phyloP scores from a whole-genome alignment of 768 basidiomycete species.

The Leccinum truebloodii region DNA sequence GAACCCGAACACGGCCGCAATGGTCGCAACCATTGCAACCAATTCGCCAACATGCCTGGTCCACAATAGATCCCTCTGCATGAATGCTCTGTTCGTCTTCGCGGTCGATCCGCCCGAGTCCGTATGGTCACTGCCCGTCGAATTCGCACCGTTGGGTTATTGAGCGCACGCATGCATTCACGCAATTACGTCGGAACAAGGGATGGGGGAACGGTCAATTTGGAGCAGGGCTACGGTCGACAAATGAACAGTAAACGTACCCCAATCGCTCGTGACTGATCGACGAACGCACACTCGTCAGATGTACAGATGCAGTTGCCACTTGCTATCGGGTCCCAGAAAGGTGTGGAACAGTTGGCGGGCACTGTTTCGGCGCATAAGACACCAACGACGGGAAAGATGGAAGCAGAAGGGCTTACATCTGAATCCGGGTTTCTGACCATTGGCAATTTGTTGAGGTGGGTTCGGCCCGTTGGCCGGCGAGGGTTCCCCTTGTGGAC shows the following conservation, averaged over 20 bases:
- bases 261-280: slow-evolving; percentile 64
- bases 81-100: slow-evolving; percentile 46
- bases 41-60: neutral
- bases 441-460: slow-evolving; percentile 45
- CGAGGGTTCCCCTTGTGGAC: slow-evolving; percentile 56
- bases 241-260: slow-evolving; percentile 36
- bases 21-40: neutral
- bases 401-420: slow-evolving; percentile 40
- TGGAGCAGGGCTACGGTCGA: neutral
- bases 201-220: neutral
- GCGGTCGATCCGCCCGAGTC: slow-evolving; percentile 28
- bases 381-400: slow-evolving; percentile 7
- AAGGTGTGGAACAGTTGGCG: slow-evolving; percentile 71
- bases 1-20: neutral
- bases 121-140: slow-evolving; percentile 48
- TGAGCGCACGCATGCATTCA: neutral
- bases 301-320: slow-evolving; percentile 65
- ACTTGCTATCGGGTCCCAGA: slow-evolving; percentile 71
- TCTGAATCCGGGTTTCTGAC: slow-evolving; percentile 49
- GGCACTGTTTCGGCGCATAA: slow-evolving; percentile 46
- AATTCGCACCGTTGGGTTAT: slow-evolving; percentile 67
- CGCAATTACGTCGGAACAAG: neutral
- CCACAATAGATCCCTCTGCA: neutral
- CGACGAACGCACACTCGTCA: slow-evolving; percentile 58
- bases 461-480: slow-evolving; percentile 63